Evolutionary conservation across 2,329 filamentous ascomycete genomes (phyloP).

Genomic region (Colletotrichum sp.): DNA sequence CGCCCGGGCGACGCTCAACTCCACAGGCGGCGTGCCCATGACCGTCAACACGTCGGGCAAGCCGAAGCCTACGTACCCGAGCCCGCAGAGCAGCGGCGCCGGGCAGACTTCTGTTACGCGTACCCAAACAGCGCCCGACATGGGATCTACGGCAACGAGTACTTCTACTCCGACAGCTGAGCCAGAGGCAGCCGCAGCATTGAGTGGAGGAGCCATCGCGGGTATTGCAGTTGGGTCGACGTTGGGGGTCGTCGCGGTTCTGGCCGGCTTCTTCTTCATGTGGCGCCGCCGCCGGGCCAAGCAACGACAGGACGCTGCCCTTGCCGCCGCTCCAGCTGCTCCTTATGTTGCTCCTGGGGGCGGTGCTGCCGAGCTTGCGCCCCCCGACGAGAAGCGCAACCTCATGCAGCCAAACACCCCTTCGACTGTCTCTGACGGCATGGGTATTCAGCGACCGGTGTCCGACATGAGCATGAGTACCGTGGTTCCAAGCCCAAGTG

Average conservation of each 20-base stretch:
- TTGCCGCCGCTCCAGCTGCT: neutral
- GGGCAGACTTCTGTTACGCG: neutral
- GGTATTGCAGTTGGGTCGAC: slow-evolving; percentile 1
- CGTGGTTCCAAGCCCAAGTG: neutral
- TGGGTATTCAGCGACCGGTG: neutral
- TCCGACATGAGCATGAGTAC: neutral
- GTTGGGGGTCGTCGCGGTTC: neutral
- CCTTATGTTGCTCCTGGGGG: neutral
- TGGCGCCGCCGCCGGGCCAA: neutral
- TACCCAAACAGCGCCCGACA: neutral
- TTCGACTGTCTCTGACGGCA: neutral
- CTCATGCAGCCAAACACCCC: neutral
- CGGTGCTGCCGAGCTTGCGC: neutral
- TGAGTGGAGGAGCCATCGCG: neutral
- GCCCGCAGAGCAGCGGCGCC: neutral
- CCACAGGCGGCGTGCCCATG: neutral
- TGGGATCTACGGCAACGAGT: neutral
- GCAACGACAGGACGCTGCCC: neutral
- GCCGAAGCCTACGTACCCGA: neutral
- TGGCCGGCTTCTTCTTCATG: neutral
- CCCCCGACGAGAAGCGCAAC: neutral
- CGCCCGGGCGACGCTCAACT: neutral
- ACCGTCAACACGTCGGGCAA: neutral
- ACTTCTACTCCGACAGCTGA: neutral
- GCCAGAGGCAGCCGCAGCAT: neutral